A percentile compares a stretch with the other conserved stretches of the same genome.
Evolutionary conservation across 192 early-diverging fungal species (phyloP).

Genomic region (Entophlyctis helioformis): DNA sequence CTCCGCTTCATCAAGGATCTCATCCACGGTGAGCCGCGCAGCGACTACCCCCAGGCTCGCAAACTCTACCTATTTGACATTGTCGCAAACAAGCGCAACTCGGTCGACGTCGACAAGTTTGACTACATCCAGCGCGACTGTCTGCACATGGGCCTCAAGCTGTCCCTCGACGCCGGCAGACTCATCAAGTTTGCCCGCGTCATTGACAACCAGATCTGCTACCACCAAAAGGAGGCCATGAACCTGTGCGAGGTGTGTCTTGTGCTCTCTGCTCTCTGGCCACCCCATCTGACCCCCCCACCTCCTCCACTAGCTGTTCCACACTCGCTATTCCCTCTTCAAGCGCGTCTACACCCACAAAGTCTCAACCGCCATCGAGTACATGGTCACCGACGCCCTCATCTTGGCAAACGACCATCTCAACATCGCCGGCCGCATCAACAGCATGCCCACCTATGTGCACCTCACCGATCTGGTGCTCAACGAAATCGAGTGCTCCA

Average conservation of each 20-base stretch:
- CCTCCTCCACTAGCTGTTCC: constrained; percentile 12
- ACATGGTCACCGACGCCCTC: constrained; percentile 84
- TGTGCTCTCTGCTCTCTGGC: no score
- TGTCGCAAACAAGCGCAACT: constrained; percentile 89
- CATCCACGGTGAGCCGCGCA: constrained; percentile 25
- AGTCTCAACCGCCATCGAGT: constrained; percentile 58
- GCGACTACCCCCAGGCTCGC: constrained; percentile 12
- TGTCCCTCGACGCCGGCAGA: constrained; percentile 44
- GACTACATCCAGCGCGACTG: constrained; percentile 51
- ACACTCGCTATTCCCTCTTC: constrained; percentile 16
- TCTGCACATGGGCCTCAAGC: constrained; percentile 62
- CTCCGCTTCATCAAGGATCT: constrained; percentile 32
- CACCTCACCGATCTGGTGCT: constrained; percentile 77
- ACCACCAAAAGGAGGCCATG: constrained; percentile 77
- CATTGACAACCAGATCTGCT: constrained; percentile 82
- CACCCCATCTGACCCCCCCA: no score
- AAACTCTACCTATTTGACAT: constrained; percentile 86
- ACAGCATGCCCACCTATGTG: constrained; percentile 53
- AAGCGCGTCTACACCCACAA: constrained; percentile 78
- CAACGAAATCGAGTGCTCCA: constrained; percentile 29
- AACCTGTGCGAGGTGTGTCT: constrained; percentile 59
- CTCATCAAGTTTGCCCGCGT: constrained; percentile 75
- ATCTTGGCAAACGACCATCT: constrained; percentile 66
- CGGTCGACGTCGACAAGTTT: constrained; percentile 88
- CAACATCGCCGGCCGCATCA: constrained; percentile 40